These are phyloP conservation scores for Vigna radiata DNA, from an alignment of 306 rosid species.

Conservation along the genomic window DNA sequence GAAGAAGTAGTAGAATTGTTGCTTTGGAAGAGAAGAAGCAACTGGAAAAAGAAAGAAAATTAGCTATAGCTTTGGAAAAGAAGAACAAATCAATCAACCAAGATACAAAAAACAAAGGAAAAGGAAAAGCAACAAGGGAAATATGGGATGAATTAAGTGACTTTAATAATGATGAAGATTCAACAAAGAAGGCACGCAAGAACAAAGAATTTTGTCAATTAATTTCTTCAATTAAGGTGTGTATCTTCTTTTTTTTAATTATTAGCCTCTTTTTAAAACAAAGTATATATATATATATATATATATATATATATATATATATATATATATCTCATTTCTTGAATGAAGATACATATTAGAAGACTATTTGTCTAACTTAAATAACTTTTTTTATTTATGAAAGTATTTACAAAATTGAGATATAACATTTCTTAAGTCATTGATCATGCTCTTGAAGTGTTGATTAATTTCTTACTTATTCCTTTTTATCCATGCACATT, in stretches of 20 bases:
- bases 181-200: neutral
- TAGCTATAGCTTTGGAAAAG: neutral
- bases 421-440: no score
- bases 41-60: constrained; percentile 18
- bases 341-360: neutral
- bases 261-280: neutral
- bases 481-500: neutral
- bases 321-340: neutral
- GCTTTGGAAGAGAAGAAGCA: constrained; percentile 43
- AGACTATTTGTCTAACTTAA: no score
- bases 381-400: no score
- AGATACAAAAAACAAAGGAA: neutral
- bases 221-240: constrained; percentile 34
- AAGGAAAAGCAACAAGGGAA: constrained; percentile 4
- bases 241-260: neutral
- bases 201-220: constrained; percentile 19
- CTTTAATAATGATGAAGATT: neutral
- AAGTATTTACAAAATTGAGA: no score
- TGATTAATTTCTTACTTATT: neutral
- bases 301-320: no score
- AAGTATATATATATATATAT: no score
- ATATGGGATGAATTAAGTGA: neutral
- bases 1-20: constrained; percentile 47
- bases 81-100: neutral
- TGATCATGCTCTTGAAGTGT: neutral